Conservation (phyloP, 495 filamentous ascomycete genomes). For the Neurospora sublineolata region DNA sequence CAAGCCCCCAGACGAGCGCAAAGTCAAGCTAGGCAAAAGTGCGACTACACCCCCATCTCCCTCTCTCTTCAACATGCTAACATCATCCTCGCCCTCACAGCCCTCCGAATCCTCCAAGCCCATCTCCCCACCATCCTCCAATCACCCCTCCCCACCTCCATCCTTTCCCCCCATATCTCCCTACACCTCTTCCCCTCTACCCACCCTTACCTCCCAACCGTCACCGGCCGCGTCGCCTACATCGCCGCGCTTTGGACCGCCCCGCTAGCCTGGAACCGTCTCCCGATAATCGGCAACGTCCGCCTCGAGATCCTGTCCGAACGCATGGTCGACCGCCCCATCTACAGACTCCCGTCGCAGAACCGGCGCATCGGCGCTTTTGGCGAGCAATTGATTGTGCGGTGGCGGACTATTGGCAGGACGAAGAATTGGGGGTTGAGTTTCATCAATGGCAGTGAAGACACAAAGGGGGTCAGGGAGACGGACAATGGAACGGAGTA, state of each 20-base stretch:
- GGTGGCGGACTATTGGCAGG: conserved; percentile 57
- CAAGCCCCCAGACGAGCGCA: conserved; percentile 57
- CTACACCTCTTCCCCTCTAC: conserved; percentile 94
- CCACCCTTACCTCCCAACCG: conserved; percentile 86
- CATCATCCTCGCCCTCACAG: conserved; percentile 31
- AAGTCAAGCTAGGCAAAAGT: conserved; percentile 86
- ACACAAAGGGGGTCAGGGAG: neutral
- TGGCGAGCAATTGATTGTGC: conserved; percentile 72
- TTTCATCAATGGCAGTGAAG: conserved; percentile 3
- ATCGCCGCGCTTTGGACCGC: conserved; percentile 89
- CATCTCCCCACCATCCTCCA: conserved; percentile 78
- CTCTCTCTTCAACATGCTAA: neutral
- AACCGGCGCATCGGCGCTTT: conserved; percentile 29
- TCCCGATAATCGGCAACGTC: conserved; percentile 82
- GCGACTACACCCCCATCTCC: conserved; percentile 18
- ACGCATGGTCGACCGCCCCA: conserved; percentile 55
- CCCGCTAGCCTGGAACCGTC: conserved; percentile 85
- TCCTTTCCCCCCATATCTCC: conserved; percentile 82
- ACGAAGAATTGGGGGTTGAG: conserved; percentile 12
- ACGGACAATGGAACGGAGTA: neutral
- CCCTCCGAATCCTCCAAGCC: conserved; percentile 74
- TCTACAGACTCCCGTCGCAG: conserved; percentile 8
- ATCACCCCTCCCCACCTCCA: conserved; percentile 68
- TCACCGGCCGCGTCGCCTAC: conserved; percentile 81
- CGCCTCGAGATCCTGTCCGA: conserved; percentile 77